phyloP scores from a whole-genome alignment of 202 grass and related monocot genomes.

The Eragrostis tef region DNA sequence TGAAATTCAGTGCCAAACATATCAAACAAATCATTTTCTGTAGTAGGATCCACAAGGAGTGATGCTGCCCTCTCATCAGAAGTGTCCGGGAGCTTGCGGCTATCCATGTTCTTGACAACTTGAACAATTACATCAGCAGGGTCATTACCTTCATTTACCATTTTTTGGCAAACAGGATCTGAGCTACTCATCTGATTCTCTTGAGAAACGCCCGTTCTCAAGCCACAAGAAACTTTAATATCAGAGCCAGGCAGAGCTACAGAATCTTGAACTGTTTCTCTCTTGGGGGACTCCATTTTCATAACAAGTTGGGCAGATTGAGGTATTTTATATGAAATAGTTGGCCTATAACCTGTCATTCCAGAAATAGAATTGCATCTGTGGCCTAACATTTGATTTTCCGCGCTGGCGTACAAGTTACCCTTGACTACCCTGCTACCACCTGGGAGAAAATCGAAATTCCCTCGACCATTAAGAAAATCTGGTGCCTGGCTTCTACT shows the following conservation, averaged over 20 bases:
- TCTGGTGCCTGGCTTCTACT: slow-evolving; percentile 42
- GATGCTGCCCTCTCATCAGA: slow-evolving; percentile 38
- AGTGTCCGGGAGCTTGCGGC: slow-evolving; percentile 39
- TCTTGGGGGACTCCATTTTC: slow-evolving; percentile 48
- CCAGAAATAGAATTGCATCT: slow-evolving; percentile 49
- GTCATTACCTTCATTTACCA: slow-evolving; percentile 48
- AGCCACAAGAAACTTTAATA: slow-evolving; percentile 43
- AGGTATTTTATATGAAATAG: slow-evolving; percentile 44
- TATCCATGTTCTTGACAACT: slow-evolving; percentile 49
- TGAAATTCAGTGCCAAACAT: slow-evolving; percentile 60
- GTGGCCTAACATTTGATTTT: slow-evolving; percentile 47
- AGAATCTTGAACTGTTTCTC: slow-evolving; percentile 53
- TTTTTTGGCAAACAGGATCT: slow-evolving; percentile 45
- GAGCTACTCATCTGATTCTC: slow-evolving; percentile 39
- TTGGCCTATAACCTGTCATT: slow-evolving; percentile 42
- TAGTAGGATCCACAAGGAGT: slow-evolving; percentile 49
- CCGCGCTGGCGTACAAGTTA: slow-evolving; percentile 44
- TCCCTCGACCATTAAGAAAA: slow-evolving; percentile 45
- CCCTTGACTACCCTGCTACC: slow-evolving; percentile 45
- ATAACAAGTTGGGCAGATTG: slow-evolving; percentile 45
- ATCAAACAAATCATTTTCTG: slow-evolving; percentile 69
- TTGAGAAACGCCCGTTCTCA: slow-evolving; percentile 42
- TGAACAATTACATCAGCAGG: slow-evolving; percentile 46
- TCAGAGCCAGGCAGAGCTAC: slow-evolving; percentile 39
- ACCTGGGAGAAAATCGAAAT: slow-evolving; percentile 47